Conservation (phyloP, 176 grass and related monocot species). For the Carex parvula region DNA sequence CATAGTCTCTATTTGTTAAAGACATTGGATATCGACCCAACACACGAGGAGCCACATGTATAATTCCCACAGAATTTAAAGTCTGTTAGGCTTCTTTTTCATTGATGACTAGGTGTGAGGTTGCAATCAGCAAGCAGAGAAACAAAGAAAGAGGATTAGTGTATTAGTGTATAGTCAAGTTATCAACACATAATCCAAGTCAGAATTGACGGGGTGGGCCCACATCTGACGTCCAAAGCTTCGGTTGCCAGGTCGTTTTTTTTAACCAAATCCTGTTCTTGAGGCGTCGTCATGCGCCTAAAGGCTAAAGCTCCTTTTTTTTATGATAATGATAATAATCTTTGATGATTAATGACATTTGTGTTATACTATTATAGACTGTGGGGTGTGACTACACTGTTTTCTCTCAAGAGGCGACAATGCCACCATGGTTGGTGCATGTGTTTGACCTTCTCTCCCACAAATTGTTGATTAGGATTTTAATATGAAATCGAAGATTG, state of each 20-base stretch:
- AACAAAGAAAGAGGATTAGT: not conserved
- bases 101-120: conserved; percentile 12
- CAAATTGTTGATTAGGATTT: not conserved
- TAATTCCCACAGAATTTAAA: not conserved
- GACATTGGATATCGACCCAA: not conserved
- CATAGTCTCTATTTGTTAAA: too few species aligned
- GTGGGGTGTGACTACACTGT: not conserved
- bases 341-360: not conserved
- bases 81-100: not conserved
- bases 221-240: conserved; percentile 20
- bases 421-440: not conserved
- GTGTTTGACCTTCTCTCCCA: conserved; percentile 14
- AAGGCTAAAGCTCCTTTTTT: not conserved
- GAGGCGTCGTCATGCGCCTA: conserved; percentile 6
- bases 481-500: too few species aligned
- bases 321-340: conserved; percentile 15
- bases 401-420: not conserved
- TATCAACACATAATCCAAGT: conserved; percentile 26
- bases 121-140: not conserved
- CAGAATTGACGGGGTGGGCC: conserved; percentile 11
- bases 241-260: conserved; percentile 20
- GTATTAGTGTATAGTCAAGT: conserved; percentile 15
- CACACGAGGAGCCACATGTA: not conserved
- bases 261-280: conserved; percentile 4
- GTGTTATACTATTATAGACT: not conserved